Evolutionary conservation across 2,329 filamentous ascomycete genomes (phyloP), one percentile per base, ranked within the genome.

Genomic region (Talaromyces pinophilus): DNA sequence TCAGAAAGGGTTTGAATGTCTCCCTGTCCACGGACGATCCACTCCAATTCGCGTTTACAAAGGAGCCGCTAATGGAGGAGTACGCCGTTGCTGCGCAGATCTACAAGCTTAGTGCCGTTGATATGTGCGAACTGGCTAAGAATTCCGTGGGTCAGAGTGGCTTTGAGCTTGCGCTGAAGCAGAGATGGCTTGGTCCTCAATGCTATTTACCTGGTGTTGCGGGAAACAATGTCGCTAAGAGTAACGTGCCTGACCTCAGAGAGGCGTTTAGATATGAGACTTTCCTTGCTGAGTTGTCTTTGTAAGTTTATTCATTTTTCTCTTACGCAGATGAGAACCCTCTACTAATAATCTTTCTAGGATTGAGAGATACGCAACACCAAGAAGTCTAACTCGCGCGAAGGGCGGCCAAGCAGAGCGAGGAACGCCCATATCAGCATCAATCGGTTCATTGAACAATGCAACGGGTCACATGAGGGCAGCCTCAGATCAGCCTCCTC

Each of bases 11-110:
- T 0, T 81, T 99, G 62, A 99, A 99, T 75, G 93, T 99, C 6
- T 98, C 94, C 1, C 82, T 99, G 5, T 98, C 94, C 1, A 98
- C 95, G 0, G 95, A 99, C 74, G 95, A 99, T 76, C 95, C 95
- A 25, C 84, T 99, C 57, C 95, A 99, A 75, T 99, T 99, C 76
- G 95, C 95, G 1, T 99, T 97, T 76, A 99, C 95, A 5, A 99
- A 98, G 74, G 95, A 99, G 78, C 95, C 95, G 0, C 81, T 99
- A 66, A 99, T 99, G 71, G 95, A 99, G 78, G 95, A 99, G 76
- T 99, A 99, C 75, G 93, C 94, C 0, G 95, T 99, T 8, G 95
- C 95, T 3, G 95, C 95, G 4, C 95, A 99, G 79, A 99, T 99
- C 67, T 99, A 98, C 82, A 98, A 98, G 81, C 87, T 99, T 46